Conservation (phyloP, 441 rosid species). For the Erodium texanum region DNA sequence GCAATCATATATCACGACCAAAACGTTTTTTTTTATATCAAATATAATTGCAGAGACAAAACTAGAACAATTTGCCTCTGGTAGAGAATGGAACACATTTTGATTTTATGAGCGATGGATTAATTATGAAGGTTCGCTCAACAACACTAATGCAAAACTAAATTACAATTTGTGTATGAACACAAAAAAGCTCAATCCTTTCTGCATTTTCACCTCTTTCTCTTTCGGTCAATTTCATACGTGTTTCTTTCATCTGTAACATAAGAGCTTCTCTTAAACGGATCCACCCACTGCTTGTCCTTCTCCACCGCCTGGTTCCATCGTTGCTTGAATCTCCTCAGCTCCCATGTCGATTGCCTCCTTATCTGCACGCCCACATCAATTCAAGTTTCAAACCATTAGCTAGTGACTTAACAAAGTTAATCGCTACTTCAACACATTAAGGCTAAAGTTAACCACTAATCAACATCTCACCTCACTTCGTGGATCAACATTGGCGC, state of each 20-base stretch:
- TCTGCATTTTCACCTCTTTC: neutral
- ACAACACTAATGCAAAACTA: neutral
- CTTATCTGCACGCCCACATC: slow-evolving; percentile 39
- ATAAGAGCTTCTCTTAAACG: slow-evolving; percentile 28
- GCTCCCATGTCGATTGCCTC: slow-evolving; percentile 84
- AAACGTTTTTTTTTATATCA: no score
- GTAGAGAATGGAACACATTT: no score
- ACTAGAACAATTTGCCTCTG: no score
- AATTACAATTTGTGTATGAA: neutral
- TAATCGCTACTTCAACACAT: no score
- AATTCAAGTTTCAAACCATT: neutral
- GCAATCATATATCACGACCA: no score
- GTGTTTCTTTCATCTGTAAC: neutral
- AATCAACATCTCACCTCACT: slow-evolving; percentile 37
- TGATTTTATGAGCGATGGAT: no score
- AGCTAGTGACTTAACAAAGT: neutral
- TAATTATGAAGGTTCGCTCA: no score
- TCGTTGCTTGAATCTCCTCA: slow-evolving; percentile 51
- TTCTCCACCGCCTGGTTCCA: slow-evolving; percentile 62
- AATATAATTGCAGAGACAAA: no score
- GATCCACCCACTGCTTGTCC: slow-evolving; percentile 69
- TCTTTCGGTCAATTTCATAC: neutral
- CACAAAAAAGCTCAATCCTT: neutral
- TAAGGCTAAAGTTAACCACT: no score
- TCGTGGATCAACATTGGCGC: slow-evolving; percentile 36